phyloP scores from a whole-genome alignment of 441 rosid genomes.

The Croton setiger region DNA sequence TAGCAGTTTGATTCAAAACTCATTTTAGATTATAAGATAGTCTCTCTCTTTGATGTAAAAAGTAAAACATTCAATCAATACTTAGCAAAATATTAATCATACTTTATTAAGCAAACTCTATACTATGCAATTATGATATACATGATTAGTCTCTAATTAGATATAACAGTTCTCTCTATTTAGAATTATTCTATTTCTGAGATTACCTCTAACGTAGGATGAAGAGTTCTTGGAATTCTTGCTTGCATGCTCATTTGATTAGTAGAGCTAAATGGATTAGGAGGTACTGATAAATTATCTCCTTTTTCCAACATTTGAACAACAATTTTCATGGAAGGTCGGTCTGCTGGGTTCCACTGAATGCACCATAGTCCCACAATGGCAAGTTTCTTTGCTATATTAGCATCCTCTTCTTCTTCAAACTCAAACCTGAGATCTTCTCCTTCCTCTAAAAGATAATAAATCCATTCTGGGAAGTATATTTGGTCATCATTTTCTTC shows the following conservation, averaged over 20 bases:
- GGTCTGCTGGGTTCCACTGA: background rate
- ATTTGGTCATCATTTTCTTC: background rate
- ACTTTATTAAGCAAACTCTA: no score
- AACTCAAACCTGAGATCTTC: background rate
- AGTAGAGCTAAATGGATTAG: background rate
- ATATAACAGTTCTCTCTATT: background rate
- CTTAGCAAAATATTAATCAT: no score
- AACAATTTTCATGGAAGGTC: background rate
- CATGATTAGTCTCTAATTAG: background rate
- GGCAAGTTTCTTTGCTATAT: background rate
- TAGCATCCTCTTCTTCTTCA: background rate
- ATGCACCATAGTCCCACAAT: background rate
- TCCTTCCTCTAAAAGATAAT: background rate
- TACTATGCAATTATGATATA: no score
- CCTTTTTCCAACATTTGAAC: background rate
- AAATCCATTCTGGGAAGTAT: background rate
- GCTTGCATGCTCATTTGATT: background rate
- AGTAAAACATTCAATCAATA: no score
- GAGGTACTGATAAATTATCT: background rate
- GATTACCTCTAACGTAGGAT: background rate
- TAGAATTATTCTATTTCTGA: conserved; percentile 6
- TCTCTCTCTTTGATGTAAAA: background rate
- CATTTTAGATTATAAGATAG: background rate
- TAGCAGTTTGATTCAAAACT: conserved; percentile 10
- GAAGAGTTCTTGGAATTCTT: background rate